Percentiles rank a stretch among this genome's conserved stretches.
phyloP scores from a whole-genome alignment of 2,329 filamentous ascomycete species.

The Aureobasidium pullulans region DNA sequence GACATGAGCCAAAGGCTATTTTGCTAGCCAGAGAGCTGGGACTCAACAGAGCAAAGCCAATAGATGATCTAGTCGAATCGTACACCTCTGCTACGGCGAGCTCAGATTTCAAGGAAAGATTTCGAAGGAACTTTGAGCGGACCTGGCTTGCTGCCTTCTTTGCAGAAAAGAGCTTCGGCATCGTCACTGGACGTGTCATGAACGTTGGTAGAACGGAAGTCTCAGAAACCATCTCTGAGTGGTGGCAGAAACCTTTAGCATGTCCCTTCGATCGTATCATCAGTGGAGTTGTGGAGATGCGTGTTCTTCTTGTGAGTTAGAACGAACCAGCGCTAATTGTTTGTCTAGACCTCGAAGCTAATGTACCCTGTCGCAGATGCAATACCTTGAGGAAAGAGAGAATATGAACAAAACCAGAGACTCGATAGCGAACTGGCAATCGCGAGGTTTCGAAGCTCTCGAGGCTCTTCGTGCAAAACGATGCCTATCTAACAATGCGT shows the following conservation, averaged over 20 bases:
- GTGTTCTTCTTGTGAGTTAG: not conserved
- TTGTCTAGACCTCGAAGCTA: not conserved
- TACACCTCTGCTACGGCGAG: not conserved
- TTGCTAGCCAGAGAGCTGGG: not conserved
- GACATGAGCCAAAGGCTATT: not conserved
- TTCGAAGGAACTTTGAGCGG: not conserved
- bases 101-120: not conserved
- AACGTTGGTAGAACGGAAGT: not conserved
- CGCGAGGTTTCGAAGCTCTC: not conserved
- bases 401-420: not conserved
- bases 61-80: not conserved
- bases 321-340: not conserved
- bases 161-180: conserved; percentile 6
- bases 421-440: not conserved
- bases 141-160: conserved; percentile 5
- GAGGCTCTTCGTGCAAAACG: not conserved
- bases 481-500: not conserved
- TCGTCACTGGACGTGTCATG: conserved; percentile 2
- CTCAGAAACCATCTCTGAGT: not conserved
- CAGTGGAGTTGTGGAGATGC: not conserved
- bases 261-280: conserved; percentile 1
- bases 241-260: conserved; percentile 6
- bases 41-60: not conserved
- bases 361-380: not conserved
- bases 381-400: not conserved